These are phyloP conservation scores for Melaleuca alternifolia DNA, from an alignment of 345 rosid species.

Conservation along the genomic window DNA sequence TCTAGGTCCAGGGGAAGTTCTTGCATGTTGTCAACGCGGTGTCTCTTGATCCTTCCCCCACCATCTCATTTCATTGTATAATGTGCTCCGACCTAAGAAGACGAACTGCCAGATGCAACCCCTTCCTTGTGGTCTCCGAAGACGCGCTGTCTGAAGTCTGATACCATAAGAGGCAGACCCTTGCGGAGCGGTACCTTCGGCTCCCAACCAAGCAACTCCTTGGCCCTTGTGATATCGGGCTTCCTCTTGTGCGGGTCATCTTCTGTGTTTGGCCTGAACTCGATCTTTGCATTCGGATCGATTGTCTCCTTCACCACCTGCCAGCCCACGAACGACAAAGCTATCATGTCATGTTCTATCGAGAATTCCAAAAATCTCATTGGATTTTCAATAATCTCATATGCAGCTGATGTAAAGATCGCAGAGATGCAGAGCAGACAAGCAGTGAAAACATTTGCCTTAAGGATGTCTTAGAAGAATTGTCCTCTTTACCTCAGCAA, in stretches of 20 bases:
- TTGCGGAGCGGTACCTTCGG: conserved; percentile 80
- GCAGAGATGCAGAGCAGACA: not conserved
- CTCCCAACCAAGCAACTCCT: conserved; percentile 86
- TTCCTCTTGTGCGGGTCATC: conserved; percentile 99
- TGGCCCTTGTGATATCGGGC: conserved; percentile 88
- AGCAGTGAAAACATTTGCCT: not conserved
- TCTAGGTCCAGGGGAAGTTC: not conserved
- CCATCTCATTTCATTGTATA: not conserved
- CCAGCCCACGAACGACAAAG: not conserved
- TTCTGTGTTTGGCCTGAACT: conserved; percentile 88
- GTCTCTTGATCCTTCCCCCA: not conserved
- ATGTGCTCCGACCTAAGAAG: conserved; percentile 7
- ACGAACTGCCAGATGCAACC: conserved; percentile 10
- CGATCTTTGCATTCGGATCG: conserved; percentile 87
- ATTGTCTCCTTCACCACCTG: conserved; percentile 97
- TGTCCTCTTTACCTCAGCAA: conserved; percentile 54
- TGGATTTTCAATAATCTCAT: not conserved
- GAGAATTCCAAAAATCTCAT: not conserved
- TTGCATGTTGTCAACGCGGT: not conserved
- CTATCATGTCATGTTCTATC: not conserved
- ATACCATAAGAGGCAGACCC: conserved; percentile 92
- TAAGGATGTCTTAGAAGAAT: not conserved
- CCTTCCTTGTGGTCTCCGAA: conserved; percentile 88
- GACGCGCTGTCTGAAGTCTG: conserved; percentile 83
- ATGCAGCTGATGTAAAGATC: not conserved